Conservation (phyloP, 169 alveolate species). For the Eimeria falciformis region DNA sequence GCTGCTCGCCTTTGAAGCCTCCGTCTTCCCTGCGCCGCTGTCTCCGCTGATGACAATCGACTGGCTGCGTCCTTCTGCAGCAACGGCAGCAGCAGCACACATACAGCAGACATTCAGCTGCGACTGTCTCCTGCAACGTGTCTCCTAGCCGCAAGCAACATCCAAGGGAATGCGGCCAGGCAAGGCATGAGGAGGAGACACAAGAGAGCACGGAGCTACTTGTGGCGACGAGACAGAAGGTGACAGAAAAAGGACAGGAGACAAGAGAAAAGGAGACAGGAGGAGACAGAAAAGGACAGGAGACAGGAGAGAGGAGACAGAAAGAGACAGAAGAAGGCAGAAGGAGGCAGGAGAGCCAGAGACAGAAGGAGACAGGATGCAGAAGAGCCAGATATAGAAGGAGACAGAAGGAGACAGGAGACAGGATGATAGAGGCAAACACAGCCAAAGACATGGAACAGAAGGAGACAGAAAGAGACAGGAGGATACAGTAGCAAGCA, state of each 20-base stretch:
- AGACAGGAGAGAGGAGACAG: constrained; percentile 1
- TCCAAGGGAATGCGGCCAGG: too few relatives aligned
- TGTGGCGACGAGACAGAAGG: background rate
- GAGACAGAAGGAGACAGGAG: background rate
- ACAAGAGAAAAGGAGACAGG: background rate
- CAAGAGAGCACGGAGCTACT: background rate
- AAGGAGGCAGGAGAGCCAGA: background rate
- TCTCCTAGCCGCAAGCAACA: background rate
- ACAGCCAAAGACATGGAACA: background rate
- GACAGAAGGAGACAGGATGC: constrained; percentile 11
- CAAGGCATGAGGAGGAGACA: constrained; percentile 1
- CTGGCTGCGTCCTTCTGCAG: constrained; percentile 82
- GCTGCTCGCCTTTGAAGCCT: constrained; percentile 88
- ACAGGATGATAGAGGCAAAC: background rate
- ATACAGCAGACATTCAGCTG: background rate
- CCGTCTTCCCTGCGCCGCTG: constrained; percentile 99
- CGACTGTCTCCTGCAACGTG: too few relatives aligned
- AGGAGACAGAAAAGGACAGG: background rate
- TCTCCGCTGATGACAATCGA: constrained; percentile 97
- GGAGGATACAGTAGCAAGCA: too few relatives aligned
- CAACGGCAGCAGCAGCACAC: background rate
- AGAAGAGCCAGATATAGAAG: background rate
- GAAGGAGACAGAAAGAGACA: background rate
- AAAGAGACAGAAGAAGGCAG: background rate
- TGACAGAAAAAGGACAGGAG: background rate